phyloP scores from a whole-genome alignment of 371 early-diverging fungal genomes.

The Mucor racemosus region DNA sequence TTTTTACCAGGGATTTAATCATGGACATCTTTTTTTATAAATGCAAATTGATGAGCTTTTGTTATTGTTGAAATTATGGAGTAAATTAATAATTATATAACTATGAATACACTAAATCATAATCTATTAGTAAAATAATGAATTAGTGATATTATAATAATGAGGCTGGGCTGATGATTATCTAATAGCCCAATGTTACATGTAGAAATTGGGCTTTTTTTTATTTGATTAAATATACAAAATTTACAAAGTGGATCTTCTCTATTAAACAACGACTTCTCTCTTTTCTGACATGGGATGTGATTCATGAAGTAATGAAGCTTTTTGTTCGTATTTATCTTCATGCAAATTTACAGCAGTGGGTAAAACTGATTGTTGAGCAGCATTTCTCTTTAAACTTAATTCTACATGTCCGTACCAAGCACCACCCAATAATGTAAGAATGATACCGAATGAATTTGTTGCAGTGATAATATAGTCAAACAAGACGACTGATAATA shows the following conservation, averaged over 20 bases:
- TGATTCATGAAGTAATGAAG: background rate
- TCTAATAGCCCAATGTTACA: conserved; percentile 2
- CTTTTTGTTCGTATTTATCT: background rate
- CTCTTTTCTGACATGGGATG: background rate
- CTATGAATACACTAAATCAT: too few species aligned
- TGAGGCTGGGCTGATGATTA: background rate
- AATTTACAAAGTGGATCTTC: background rate
- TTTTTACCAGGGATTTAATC: too few species aligned
- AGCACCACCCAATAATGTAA: conserved; percentile 81
- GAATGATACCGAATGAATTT: conserved; percentile 75
- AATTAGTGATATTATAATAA: background rate
- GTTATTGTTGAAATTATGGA: too few species aligned
- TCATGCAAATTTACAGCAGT: background rate
- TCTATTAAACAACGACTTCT: conserved; percentile 6
- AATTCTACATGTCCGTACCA: conserved; percentile 41
- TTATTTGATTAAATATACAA: conserved; percentile 5
- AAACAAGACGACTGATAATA: conserved; percentile 80
- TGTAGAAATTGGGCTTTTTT: conserved; percentile 1
- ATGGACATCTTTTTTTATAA: too few species aligned
- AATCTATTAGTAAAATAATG: too few species aligned
- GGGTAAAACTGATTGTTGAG: background rate
- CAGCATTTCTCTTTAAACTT: background rate
- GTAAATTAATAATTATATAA: too few species aligned
- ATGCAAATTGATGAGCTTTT: too few species aligned
- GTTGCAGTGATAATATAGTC: conserved; percentile 63